Evolutionary conservation across 2,329 filamentous ascomycete genomes (phyloP).

Genomic region (Aspergillus oerlinghausenensis): DNA sequence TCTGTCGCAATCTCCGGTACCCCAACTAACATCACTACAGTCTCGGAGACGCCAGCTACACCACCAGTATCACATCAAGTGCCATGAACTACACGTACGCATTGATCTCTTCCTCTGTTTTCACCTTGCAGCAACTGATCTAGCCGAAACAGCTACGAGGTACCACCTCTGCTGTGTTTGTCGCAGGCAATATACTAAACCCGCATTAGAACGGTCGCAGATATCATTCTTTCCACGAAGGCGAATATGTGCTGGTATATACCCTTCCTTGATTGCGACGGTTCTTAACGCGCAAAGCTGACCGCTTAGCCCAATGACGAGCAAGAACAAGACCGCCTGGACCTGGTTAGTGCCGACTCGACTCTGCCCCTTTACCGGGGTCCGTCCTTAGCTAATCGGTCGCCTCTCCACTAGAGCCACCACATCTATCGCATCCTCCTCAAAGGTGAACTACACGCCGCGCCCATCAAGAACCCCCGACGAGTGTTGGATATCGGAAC

Average conservation of each 20-base stretch:
- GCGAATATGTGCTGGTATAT: conserved; percentile 26
- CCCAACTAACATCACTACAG: conserved; percentile 10
- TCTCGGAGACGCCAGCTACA: conserved; percentile 25
- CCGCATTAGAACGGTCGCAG: conserved; percentile 26
- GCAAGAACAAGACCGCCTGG: conserved; percentile 32
- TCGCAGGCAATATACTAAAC: background rate
- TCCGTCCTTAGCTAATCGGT: background rate
- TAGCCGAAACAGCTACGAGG: conserved; percentile 25
- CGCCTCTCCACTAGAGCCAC: conserved; percentile 20
- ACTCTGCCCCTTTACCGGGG: background rate
- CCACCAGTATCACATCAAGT: conserved; percentile 28
- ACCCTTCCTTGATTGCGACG: background rate
- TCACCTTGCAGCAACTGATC: conserved; percentile 5
- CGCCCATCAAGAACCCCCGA: conserved; percentile 22
- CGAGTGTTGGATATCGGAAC: conserved; percentile 34
- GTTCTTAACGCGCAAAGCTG: background rate
- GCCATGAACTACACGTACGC: conserved; percentile 28
- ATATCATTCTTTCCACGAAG: conserved; percentile 30
- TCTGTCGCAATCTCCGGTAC: background rate
- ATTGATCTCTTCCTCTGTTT: background rate
- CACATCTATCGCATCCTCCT: conserved; percentile 33
- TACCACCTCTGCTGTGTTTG: conserved; percentile 6
- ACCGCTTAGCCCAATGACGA: conserved; percentile 28
- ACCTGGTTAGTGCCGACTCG: conserved; percentile 21
- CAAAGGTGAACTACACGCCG: conserved; percentile 23